Evolutionary conservation across 1,284 basidiomycete genomes (phyloP).

Genomic region (Boletus holoroseus): DNA sequence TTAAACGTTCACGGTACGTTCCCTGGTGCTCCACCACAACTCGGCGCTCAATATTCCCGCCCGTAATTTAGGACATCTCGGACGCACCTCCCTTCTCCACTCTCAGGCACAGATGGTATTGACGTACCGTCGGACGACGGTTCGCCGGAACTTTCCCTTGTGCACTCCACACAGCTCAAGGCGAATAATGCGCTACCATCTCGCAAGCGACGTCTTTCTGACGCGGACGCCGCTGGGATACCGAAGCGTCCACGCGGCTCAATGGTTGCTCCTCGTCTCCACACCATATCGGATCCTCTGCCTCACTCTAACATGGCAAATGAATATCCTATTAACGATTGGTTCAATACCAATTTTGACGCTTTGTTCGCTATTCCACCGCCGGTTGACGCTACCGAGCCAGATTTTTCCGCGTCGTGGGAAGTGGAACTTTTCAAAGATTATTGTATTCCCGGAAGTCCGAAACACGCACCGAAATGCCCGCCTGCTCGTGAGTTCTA

Average conservation of each 20-base stretch:
- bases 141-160: neutral
- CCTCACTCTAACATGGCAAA: conserved; percentile 13
- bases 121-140: neutral
- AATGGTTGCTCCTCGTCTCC: conserved; percentile 14
- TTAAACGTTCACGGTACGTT: conserved; percentile 30
- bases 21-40: neutral
- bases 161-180: neutral
- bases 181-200: neutral
- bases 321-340: conserved; percentile 26
- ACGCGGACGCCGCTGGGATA: conserved; percentile 13
- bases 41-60: neutral
- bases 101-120: conserved; percentile 12
- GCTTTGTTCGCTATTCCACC: conserved; percentile 27
- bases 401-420: conserved; percentile 18
- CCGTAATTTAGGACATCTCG: conserved; percentile 4
- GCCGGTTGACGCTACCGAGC: conserved; percentile 18
- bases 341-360: conserved; percentile 25
- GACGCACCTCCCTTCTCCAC: conserved; percentile 20
- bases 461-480: neutral
- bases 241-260: conserved; percentile 26
- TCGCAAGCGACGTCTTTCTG: conserved; percentile 35
- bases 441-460: conserved; percentile 20
- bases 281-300: conserved; percentile 30
- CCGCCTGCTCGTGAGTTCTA: conserved; percentile 15
- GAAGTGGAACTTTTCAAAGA: conserved; percentile 30